phyloP scores from a whole-genome alignment of 2,329 filamentous ascomycete genomes.

The Neofusicoccum ribis region DNA sequence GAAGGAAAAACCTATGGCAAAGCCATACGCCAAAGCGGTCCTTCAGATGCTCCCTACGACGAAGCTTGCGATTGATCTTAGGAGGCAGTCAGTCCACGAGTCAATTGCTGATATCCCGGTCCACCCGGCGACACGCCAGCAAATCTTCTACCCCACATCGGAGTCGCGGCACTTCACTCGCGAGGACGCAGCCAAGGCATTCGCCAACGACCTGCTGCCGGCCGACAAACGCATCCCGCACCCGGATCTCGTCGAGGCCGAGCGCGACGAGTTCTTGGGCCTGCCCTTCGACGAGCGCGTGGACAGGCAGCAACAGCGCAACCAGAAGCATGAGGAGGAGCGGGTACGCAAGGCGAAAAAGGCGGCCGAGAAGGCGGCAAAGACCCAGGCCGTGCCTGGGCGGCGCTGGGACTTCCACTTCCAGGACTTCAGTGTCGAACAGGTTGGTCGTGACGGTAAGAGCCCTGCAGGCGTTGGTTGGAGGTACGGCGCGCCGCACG shows the following conservation, averaged over 20 bases:
- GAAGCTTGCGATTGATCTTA: constrained; percentile 29
- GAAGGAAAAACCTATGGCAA: constrained; percentile 75
- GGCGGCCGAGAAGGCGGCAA: constrained; percentile 40
- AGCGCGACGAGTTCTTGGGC: constrained; percentile 39
- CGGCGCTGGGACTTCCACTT: constrained; percentile 63
- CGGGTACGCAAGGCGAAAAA: constrained; percentile 42
- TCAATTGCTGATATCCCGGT: constrained; percentile 65
- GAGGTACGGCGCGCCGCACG: constrained; percentile 62
- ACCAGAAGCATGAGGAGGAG: constrained; percentile 41
- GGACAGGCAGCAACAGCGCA: constrained; percentile 27
- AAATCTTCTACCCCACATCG: constrained; percentile 64
- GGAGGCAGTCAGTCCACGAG: constrained; percentile 53
- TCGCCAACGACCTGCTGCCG: constrained; percentile 59
- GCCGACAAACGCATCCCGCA: constrained; percentile 66
- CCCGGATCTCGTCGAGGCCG: constrained; percentile 55
- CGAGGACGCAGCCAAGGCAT: constrained; percentile 63
- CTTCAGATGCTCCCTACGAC: constrained; percentile 73
- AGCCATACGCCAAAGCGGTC: constrained; percentile 74
- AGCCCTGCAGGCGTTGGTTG: constrained; percentile 55
- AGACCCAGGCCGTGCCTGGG: constrained; percentile 42
- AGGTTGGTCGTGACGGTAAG: constrained; percentile 56
- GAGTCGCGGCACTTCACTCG: constrained; percentile 67
- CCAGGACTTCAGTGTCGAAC: constrained; percentile 57
- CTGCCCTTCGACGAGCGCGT: constrained; percentile 38
- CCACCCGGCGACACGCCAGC: constrained; percentile 54